Evolutionary conservation across 2,329 filamentous ascomycete species (phyloP).

Genomic region (Sodiomyces alkalinus): DNA sequence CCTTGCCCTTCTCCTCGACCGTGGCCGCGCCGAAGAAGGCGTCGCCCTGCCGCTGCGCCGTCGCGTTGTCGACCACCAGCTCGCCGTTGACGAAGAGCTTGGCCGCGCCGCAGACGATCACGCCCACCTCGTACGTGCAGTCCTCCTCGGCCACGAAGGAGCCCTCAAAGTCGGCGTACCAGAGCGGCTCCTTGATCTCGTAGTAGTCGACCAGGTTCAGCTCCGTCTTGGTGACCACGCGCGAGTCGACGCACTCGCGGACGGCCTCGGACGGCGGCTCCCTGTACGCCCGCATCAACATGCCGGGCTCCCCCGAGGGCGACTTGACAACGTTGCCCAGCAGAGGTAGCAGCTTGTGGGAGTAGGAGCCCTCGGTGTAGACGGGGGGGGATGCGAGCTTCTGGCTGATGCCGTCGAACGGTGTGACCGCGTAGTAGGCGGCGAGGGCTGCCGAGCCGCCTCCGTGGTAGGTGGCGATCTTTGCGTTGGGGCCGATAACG

Average conservation of each 20-base stretch:
- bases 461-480: constrained; percentile 41
- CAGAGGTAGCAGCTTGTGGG: constrained; percentile 47
- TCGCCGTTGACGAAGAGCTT: constrained; percentile 47
- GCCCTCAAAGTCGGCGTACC: constrained; percentile 48
- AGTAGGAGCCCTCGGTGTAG: constrained; percentile 47
- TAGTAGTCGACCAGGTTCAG: constrained; percentile 33
- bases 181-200: constrained; percentile 33
- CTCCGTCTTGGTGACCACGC: constrained; percentile 32
- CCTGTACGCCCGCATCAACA: constrained; percentile 48
- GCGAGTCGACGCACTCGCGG: constrained; percentile 34
- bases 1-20: constrained; percentile 43
- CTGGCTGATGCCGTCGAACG: constrained; percentile 52
- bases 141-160: constrained; percentile 44
- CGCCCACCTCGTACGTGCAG: constrained; percentile 47
- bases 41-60: constrained; percentile 44
- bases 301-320: constrained; percentile 35
- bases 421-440: constrained; percentile 55
- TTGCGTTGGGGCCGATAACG: constrained; percentile 42
- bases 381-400: constrained; percentile 27
- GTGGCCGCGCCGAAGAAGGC: constrained; percentile 52
- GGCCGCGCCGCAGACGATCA: constrained; percentile 51
- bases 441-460: constrained; percentile 48
- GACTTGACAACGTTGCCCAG: constrained; percentile 37
- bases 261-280: constrained; percentile 32
- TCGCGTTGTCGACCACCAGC: constrained; percentile 49